A percentile compares a stretch with the other conserved stretches of the same genome.
Evolutionary conservation across 1,284 basidiomycete species (phyloP).

Genomic region (Pholiota adiposa): DNA sequence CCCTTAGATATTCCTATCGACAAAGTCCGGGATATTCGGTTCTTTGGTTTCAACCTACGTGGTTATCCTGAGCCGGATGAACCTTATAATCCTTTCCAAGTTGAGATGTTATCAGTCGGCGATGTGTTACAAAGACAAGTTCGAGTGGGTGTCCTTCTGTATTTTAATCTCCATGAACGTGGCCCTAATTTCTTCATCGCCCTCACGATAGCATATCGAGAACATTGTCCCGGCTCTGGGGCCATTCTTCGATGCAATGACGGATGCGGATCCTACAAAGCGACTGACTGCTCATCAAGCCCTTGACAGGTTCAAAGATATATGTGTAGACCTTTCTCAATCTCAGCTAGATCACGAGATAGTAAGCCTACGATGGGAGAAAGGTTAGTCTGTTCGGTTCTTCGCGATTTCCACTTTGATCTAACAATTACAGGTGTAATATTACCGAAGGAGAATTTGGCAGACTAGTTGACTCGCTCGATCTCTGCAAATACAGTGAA

Average conservation of each 20-base stretch:
- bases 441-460: not conserved
- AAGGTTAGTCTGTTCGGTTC: not conserved
- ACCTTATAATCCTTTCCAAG: conserved; percentile 13
- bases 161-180: not conserved
- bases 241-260: conserved; percentile 12
- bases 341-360: not conserved
- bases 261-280: not conserved
- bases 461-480: no score
- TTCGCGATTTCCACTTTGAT: not conserved
- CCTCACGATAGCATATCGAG: conserved; percentile 9
- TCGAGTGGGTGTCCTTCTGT: not conserved
- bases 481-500: no score
- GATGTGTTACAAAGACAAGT: conserved; percentile 2
- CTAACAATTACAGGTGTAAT: not conserved
- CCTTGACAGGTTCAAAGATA: not conserved
- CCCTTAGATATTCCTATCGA: conserved; percentile 1
- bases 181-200: not conserved
- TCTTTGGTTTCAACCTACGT: not conserved
- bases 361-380: not conserved
- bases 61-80: not conserved
- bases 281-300: conserved; percentile 10
- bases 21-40: not conserved
- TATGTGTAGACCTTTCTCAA: not conserved
- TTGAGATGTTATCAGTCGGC: conserved; percentile 8
- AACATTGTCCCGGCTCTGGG: conserved; percentile 7